Evolutionary conservation across 2,329 filamentous ascomycete species (phyloP), one percentile per base, ranked within the genome.

Genomic region (Graphilbum sp.): DNA sequence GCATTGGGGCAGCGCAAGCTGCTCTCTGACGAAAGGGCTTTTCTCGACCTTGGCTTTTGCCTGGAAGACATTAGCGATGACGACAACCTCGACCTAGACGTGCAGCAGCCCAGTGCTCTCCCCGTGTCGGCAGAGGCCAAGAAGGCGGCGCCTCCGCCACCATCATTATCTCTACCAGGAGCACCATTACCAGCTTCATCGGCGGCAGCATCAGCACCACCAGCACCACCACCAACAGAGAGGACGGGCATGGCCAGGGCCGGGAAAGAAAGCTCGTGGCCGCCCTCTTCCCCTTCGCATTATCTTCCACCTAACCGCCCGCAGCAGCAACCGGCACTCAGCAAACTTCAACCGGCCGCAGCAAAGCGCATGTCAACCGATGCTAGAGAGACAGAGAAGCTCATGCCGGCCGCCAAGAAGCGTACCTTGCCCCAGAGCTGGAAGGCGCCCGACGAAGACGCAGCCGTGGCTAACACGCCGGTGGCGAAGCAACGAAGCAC

Each of bases 11-110:
- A n/a, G n/a, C n/a, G n/a, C n/a, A n/a, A n/a, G n/a, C n/a, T n/a
- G n/a, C n/a, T n/a, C n/a, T n/a, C n/a, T n/a, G n/a, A n/a, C 10
- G 41, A 41, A 9, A 38, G 34, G 2, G 30, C 34, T 9, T 29
- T 44, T n/a, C 17, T 37, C 3, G 42, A 27, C 20, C 36, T 32
- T 19, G 45, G 41, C 18, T 23, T 86, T 45, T 72, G 75, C 42
- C 81, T 86, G 44, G 77, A 88, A 48, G 87, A 94, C 51, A 90
- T 93, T 47, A 84, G 85, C 49, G 82, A 88, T 52, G 86, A 94
- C 47, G 69, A 78, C 21, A 81, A 84, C 43, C 58, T 81, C 23
- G 81, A 84, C 43, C 58, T 81, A 19, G 81, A 83, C 43, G 57
- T 81, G 17, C 67, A 81, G 41, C 66, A 73, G 41, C 73, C 76